Evolutionary conservation across 176 grass and related monocot species (phyloP).

Genomic region (Typha latifolia): DNA sequence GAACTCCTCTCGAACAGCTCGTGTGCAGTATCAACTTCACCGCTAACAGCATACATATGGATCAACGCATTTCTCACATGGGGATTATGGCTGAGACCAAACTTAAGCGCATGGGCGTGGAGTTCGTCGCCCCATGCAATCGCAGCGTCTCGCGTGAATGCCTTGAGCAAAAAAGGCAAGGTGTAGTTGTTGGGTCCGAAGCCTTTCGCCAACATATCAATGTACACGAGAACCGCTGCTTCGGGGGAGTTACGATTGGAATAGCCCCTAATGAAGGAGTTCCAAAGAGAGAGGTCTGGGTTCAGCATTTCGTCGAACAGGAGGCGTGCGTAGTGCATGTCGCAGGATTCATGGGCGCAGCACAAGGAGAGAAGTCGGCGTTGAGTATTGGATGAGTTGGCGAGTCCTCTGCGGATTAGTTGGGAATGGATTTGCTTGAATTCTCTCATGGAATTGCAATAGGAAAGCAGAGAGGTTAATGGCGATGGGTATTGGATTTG

Average conservation of each 20-base stretch:
- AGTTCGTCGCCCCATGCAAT: slow-evolving; percentile 19
- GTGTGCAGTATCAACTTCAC: slow-evolving; percentile 25
- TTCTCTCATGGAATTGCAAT: slow-evolving; percentile 34
- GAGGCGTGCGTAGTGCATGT: slow-evolving; percentile 20
- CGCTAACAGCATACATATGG: slow-evolving; percentile 37
- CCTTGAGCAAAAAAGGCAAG: slow-evolving; percentile 61
- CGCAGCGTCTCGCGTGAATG: slow-evolving; percentile 20
- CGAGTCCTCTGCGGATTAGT: slow-evolving; percentile 25
- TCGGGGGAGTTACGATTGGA: neutral
- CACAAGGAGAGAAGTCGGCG: slow-evolving; percentile 25
- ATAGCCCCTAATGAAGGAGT: slow-evolving; percentile 8
- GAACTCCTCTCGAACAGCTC: slow-evolving; percentile 33
- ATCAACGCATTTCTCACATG: slow-evolving; percentile 48
- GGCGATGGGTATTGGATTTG: slow-evolving; percentile 1
- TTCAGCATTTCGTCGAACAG: slow-evolving; percentile 52
- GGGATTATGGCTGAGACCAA: slow-evolving; percentile 34
- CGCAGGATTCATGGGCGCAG: slow-evolving; percentile 11
- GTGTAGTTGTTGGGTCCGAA: slow-evolving; percentile 48
- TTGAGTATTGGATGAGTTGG: neutral
- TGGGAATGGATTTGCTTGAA: slow-evolving; percentile 38
- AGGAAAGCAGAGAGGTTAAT: slow-evolving; percentile 14
- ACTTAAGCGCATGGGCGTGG: slow-evolving; percentile 57
- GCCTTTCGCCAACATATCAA: slow-evolving; percentile 48
- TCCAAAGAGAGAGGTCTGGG: slow-evolving; percentile 13
- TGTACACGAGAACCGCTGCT: slow-evolving; percentile 33